A percentile compares a stretch with the other conserved stretches of the same genome.
phyloP scores from a whole-genome alignment of 192 early-diverging fungal genomes.

The Diversispora eburnea region DNA sequence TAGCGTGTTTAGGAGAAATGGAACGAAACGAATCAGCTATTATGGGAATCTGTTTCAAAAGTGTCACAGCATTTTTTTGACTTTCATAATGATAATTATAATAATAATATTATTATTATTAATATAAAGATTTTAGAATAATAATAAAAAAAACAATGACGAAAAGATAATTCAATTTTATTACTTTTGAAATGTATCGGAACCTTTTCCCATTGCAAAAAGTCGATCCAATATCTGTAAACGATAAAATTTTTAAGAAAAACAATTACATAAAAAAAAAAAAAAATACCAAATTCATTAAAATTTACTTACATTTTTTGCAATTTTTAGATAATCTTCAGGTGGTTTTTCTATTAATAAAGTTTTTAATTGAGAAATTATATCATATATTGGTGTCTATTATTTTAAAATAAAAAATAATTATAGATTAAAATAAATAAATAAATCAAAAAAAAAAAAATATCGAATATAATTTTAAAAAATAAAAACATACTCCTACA shows the following conservation, averaged over 20 bases:
- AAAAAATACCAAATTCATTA: background rate
- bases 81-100: background rate
- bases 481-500: background rate
- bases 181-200: conserved; percentile 18
- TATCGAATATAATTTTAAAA: background rate
- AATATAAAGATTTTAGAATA: background rate
- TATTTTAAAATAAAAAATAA: background rate
- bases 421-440: no score
- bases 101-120: background rate
- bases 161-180: background rate
- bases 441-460: no score
- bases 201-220: background rate
- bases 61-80: conserved; percentile 11
- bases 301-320: conserved; percentile 9
- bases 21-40: conserved; percentile 20
- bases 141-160: background rate
- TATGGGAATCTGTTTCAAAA: conserved; percentile 10
- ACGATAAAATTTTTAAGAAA: background rate
- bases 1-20: background rate
- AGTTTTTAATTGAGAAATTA: conserved; percentile 7
- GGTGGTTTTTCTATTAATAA: background rate
- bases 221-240: conserved; percentile 15
- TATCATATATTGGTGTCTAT: background rate
- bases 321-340: conserved; percentile 6
- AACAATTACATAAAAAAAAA: background rate